These are phyloP conservation scores for Suillus subalutaceus DNA, from an alignment of 768 basidiomycete genomes.

Conservation along the genomic window DNA sequence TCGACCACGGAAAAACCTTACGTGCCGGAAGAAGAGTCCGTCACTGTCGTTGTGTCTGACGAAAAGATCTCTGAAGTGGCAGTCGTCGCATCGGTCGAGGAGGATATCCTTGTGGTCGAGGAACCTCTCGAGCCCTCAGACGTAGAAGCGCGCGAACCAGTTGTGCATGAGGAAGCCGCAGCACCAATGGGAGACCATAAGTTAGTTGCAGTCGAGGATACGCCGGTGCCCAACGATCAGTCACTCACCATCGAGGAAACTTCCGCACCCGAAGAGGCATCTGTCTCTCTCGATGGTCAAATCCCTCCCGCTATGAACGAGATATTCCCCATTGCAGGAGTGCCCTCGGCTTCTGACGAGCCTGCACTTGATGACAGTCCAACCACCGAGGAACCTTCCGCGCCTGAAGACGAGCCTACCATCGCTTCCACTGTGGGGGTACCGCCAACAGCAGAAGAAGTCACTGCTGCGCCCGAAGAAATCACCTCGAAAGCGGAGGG, in stretches of 20 bases:
- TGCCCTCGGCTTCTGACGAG: not conserved
- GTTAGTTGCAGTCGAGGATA: constrained; percentile 5
- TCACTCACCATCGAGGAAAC: constrained; percentile 10
- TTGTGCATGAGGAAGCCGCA: not conserved
- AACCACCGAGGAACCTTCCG: constrained; percentile 7
- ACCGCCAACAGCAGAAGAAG: not conserved
- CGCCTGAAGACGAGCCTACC: not conserved
- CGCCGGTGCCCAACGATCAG: constrained; percentile 6
- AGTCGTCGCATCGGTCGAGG: constrained; percentile 8
- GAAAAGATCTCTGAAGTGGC: not conserved
- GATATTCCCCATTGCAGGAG: constrained; percentile 2
- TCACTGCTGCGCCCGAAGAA: not conserved
- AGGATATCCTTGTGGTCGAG: constrained; percentile 8
- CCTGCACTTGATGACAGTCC: constrained; percentile 7
- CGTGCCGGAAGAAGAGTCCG: constrained; percentile 1
- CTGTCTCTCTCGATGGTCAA: not conserved
- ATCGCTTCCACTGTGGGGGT: not conserved
- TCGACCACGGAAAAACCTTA: not conserved
- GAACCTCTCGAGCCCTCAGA: constrained; percentile 2
- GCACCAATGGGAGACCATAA: not conserved
- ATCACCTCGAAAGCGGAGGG: not conserved
- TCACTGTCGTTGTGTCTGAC: not conserved
- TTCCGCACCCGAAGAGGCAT: not conserved
- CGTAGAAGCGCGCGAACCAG: constrained; percentile 9
- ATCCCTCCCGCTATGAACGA: constrained; percentile 9